These are phyloP conservation scores for Candida anutae DNA, from an alignment of 1,139 yeast genomes.

Conservation along the genomic window DNA sequence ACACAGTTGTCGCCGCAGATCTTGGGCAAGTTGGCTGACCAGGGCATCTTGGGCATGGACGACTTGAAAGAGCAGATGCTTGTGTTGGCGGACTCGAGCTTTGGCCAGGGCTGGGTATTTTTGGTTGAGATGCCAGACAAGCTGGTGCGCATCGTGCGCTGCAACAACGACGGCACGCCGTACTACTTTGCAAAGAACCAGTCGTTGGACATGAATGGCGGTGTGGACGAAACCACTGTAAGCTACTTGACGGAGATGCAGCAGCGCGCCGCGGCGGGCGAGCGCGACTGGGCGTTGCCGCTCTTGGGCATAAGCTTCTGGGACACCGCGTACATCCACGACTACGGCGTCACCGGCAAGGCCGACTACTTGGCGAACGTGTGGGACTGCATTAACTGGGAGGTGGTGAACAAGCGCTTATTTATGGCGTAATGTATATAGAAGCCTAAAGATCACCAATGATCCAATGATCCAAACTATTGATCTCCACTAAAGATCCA, in stretches of 20 bases:
- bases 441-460: neutral
- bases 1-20: conserved; percentile 44
- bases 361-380: conserved; percentile 64
- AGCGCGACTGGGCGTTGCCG: conserved; percentile 68
- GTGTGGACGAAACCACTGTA: conserved; percentile 49
- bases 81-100: conserved; percentile 45
- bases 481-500: conserved; percentile 1
- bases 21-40: conserved; percentile 32
- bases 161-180: conserved; percentile 89
- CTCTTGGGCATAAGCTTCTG: conserved; percentile 74
- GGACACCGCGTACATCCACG: conserved; percentile 80
- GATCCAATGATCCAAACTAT: neutral
- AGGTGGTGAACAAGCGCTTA: conserved; percentile 61
- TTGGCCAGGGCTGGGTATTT: conserved; percentile 87
- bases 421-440: conserved; percentile 35
- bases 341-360: conserved; percentile 77
- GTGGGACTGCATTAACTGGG: conserved; percentile 84
- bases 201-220: conserved; percentile 66
- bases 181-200: conserved; percentile 73
- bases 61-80: conserved; percentile 46
- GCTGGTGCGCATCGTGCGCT: conserved; percentile 50
- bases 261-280: conserved; percentile 34
- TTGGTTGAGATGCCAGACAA: conserved; percentile 71
- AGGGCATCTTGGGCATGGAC: conserved; percentile 37
- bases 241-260: conserved; percentile 40